Evolutionary conservation across 1,139 yeast species (phyloP).

Genomic region (Geotrichum australiense): DNA sequence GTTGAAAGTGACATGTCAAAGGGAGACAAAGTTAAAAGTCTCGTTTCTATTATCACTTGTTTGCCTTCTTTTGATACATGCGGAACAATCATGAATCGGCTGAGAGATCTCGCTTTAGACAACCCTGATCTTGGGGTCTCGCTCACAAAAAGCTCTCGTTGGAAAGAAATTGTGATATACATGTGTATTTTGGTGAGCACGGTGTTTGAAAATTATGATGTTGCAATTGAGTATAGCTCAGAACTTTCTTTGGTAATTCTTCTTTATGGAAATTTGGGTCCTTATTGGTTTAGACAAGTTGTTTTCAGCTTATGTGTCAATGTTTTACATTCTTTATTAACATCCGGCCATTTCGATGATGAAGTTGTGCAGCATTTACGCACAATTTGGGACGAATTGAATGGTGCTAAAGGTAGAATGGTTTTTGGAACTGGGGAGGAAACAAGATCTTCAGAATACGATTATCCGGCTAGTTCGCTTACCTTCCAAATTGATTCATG

Average conservation of each 20-base stretch:
- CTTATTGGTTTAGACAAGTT: constrained; percentile 59
- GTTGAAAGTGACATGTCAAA: constrained; percentile 12
- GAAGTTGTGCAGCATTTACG: constrained; percentile 13
- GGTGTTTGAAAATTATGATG: constrained; percentile 63
- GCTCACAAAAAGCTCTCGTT: constrained; percentile 50
- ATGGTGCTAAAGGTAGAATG: constrained; percentile 52
- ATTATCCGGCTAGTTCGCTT: constrained; percentile 46
- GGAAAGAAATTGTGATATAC: constrained; percentile 68
- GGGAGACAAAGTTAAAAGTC: constrained; percentile 23
- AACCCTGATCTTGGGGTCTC: constrained; percentile 11
- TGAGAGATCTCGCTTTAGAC: constrained; percentile 40
- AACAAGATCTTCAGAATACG: constrained; percentile 37
- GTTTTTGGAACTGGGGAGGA: constrained; percentile 61
- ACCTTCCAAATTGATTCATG: constrained; percentile 55
- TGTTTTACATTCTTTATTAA: constrained; percentile 59
- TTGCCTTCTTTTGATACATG: constrained; percentile 70
- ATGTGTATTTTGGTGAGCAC: constrained; percentile 60
- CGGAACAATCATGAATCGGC: constrained; percentile 53
- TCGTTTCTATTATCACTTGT: constrained; percentile 53
- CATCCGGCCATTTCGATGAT: constrained; percentile 5
- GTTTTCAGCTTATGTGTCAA: constrained; percentile 62
- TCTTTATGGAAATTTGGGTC: constrained; percentile 66
- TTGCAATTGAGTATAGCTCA: constrained; percentile 62
- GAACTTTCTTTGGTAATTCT: constrained; percentile 68
- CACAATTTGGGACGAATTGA: constrained; percentile 50